phyloP scores from a whole-genome alignment of 306 rosid genomes.

The Carpinus viminea region DNA sequence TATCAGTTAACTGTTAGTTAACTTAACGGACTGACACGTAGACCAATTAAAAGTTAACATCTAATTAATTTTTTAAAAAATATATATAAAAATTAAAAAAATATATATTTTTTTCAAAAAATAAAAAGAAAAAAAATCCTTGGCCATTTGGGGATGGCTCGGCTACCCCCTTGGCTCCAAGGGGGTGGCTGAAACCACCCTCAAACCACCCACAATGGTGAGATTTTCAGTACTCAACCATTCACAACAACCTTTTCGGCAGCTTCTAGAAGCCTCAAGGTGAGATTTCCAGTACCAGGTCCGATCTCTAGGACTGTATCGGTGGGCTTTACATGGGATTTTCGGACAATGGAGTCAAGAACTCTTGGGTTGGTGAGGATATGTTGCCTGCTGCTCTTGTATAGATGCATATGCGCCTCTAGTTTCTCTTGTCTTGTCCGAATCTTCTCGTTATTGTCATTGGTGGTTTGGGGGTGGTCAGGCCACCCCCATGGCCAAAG shows the following conservation, averaged over 20 bases:
- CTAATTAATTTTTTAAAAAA: no score
- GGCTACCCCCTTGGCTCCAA: no score
- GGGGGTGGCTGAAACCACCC: no score
- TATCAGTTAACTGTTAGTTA: no score
- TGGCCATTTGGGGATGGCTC: no score
- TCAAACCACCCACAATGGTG: no score
- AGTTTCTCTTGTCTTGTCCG: conserved; percentile 19
- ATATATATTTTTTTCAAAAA: no score
- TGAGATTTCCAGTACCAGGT: conserved; percentile 94
- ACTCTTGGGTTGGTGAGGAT: conserved; percentile 71
- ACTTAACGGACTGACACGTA: no score
- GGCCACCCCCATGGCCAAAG: no score
- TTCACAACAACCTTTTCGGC: conserved; percentile 58
- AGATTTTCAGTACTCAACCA: conserved; percentile 41
- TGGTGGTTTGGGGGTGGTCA: not conserved
- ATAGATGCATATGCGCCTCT: conserved; percentile 36
- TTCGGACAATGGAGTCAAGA: conserved; percentile 62
- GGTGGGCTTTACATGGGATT: conserved; percentile 60
- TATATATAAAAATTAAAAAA: no score
- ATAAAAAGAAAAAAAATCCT: no score
- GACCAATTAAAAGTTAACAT: no score
- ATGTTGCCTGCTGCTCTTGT: conserved; percentile 89
- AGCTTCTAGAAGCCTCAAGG: conserved; percentile 74
- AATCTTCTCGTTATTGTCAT: conserved; percentile 11
- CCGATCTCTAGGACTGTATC: conserved; percentile 96